Percentiles rank a stretch among this genome's conserved stretches.
Evolutionary conservation across 2,329 filamentous ascomycete genomes (phyloP).

Genomic region (Scleromitrula shiraiana): DNA sequence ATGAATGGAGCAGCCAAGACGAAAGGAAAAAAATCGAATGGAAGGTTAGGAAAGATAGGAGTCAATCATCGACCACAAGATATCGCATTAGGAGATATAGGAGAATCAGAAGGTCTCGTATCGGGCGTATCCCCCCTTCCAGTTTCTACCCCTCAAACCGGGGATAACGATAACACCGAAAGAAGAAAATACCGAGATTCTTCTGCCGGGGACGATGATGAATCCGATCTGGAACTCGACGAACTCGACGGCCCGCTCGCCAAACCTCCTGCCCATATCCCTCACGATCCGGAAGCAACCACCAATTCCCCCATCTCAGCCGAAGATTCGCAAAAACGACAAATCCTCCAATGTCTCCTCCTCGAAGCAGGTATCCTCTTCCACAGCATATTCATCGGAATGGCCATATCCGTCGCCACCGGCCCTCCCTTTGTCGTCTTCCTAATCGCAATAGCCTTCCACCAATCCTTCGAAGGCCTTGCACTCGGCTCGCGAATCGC

Average conservation of each 20-base stretch:
- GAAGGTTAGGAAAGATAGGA: conserved; percentile 24
- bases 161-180: conserved; percentile 11
- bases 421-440: conserved; percentile 74
- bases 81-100: conserved; percentile 44
- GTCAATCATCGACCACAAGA: conserved; percentile 37
- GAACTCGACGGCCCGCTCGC: conserved; percentile 42
- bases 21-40: conserved; percentile 21
- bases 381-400: conserved; percentile 79
- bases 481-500: conserved; percentile 80
- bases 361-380: conserved; percentile 80
- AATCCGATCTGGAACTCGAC: conserved; percentile 49
- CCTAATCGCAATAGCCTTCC: conserved; percentile 71
- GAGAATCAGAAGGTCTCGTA: conserved; percentile 47
- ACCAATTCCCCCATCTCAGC: conserved; percentile 24
- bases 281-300: conserved; percentile 21
- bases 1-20: conserved; percentile 14
- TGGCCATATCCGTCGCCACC: conserved; percentile 75
- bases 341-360: conserved; percentile 69
- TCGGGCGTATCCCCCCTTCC: conserved; percentile 51
- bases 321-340: conserved; percentile 53
- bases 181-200: conserved; percentile 27
- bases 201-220: too few relatives aligned
- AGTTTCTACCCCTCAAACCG: conserved; percentile 39
- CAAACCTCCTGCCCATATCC: conserved; percentile 3
- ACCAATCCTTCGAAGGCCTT: conserved; percentile 84